Evolutionary conservation across 2,329 filamentous ascomycete species (phyloP).

Genomic region (Sporothrix pallida): DNA sequence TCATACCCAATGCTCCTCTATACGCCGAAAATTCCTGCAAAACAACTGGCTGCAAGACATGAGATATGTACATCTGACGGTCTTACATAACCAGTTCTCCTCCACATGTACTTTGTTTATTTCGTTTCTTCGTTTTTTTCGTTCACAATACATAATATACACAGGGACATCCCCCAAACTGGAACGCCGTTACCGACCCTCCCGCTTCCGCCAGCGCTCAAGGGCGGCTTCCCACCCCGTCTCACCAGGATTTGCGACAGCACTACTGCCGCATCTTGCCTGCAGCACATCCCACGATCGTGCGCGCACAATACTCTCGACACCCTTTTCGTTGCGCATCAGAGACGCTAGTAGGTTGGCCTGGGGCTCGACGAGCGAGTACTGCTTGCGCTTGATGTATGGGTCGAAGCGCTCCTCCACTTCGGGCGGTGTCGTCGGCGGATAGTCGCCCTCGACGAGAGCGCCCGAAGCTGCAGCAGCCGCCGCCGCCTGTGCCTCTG

Average conservation of each 20-base stretch:
- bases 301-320: constrained; percentile 79
- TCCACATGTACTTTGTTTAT: neutral
- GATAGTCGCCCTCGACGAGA: neutral
- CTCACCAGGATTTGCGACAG: constrained; percentile 52
- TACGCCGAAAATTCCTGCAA: constrained; percentile 15
- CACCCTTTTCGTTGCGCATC: constrained; percentile 74
- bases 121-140: neutral
- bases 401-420: constrained; percentile 91
- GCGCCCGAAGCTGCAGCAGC: neutral
- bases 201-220: constrained; percentile 58
- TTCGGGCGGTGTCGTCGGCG: constrained; percentile 47
- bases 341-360: constrained; percentile 78
- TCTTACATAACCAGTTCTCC: neutral
- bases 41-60: neutral
- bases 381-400: constrained; percentile 80
- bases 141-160: neutral
- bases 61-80: neutral
- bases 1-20: neutral
- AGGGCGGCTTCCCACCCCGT: constrained; percentile 70
- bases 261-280: constrained; percentile 66
- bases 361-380: constrained; percentile 77
- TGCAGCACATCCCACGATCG: constrained; percentile 81
- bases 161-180: neutral
- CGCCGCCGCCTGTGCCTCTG: neutral
- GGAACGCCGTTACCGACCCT: constrained; percentile 8